Evolutionary conservation across 768 basidiomycete species (phyloP).

Genomic region (Hypsizygus marmoreus): DNA sequence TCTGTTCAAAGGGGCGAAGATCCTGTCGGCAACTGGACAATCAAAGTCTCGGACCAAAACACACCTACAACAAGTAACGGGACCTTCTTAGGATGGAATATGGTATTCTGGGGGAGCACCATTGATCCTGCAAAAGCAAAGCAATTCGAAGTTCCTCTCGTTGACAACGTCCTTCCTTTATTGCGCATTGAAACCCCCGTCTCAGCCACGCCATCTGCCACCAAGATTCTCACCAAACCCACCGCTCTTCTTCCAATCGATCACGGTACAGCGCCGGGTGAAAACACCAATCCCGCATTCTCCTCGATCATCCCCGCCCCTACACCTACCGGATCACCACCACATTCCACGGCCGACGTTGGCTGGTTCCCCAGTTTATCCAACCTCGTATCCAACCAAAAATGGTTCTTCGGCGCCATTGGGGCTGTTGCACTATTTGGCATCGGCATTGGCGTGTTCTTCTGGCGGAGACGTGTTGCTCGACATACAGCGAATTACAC

Average conservation of each 20-base stretch:
- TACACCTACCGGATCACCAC: conserved; percentile 26
- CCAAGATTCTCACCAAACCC: conserved; percentile 78
- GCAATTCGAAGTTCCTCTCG: conserved; percentile 59
- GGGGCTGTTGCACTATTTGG: conserved; percentile 79
- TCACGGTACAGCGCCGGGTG: conserved; percentile 78
- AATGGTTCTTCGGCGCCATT: conserved; percentile 90
- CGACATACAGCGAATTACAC: conserved; percentile 55
- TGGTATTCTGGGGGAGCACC: conserved; percentile 89
- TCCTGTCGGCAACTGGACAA: conserved; percentile 87
- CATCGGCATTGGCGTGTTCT: conserved; percentile 68
- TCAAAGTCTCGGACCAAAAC: conserved; percentile 80
- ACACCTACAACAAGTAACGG: conserved; percentile 55
- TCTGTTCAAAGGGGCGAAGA: conserved; percentile 79
- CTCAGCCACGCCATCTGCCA: conserved; percentile 40
- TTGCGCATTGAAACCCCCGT: conserved; percentile 37
- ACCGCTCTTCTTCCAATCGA: conserved; percentile 87
- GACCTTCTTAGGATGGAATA: conserved; percentile 86
- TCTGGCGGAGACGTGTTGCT: conserved; percentile 68
- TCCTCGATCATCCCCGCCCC: conserved; percentile 34
- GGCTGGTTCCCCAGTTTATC: conserved; percentile 86
- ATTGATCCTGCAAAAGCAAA: conserved; percentile 70
- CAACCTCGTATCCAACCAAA: conserved; percentile 70
- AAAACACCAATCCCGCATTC: conserved; percentile 78
- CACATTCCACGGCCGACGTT: conserved; percentile 67
- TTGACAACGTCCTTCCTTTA: conserved; percentile 53